Evolutionary conservation across 2,329 filamentous ascomycete species (phyloP), one percentile per base, ranked within the genome.

Genomic region (Rhinocladiella mackenziei): DNA sequence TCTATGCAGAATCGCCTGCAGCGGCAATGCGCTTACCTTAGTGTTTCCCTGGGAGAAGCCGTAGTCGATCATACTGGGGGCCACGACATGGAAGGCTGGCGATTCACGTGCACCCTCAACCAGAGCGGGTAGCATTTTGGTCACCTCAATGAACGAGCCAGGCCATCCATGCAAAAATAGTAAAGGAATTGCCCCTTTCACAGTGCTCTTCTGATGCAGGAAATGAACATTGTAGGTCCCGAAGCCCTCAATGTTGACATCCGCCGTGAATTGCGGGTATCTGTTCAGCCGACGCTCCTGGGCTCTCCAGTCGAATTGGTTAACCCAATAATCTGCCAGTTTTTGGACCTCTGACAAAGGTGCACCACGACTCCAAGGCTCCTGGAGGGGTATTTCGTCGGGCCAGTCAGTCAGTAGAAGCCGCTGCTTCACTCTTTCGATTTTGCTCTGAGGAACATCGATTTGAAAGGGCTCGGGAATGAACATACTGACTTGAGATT

Each of bases 231-330:
- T 87, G 83, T 34, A 83, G 59, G 58, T 84, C 86, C 71, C 79
- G 54, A 82, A 84, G 0, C 75, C 78, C 8, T 78, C 70, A 0
- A 83, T 71, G 0, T 66, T 28, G 23, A 53, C 45, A 1, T 56
- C 58, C 0, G 74, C 75, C 1, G 23, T 37, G 61, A 73, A 84
- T 37, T 85, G 80, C 0, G 78, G 75, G 6, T 83, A 60, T 8
- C 62, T 59, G 56, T 86, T 85, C 6, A 86, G 59, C 29, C 70
- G 66, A 2, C 67, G 61, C 60, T 86, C 81, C 15, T 72, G 70
- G 19, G 67, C 65, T 29, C 78, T 71, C 82, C 81, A 86, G 59
- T 83, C 74, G 57, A 74, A 80, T 0, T 59, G 58, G 23, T 61
- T 52, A 34, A 58, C 55, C 66, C 66, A 68, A 52, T 65, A 59